Percentiles rank a stretch among this genome's conserved stretches.
Conservation (phyloP, 352 stramenopile species). For the Phytophthora pseudosyringae region DNA sequence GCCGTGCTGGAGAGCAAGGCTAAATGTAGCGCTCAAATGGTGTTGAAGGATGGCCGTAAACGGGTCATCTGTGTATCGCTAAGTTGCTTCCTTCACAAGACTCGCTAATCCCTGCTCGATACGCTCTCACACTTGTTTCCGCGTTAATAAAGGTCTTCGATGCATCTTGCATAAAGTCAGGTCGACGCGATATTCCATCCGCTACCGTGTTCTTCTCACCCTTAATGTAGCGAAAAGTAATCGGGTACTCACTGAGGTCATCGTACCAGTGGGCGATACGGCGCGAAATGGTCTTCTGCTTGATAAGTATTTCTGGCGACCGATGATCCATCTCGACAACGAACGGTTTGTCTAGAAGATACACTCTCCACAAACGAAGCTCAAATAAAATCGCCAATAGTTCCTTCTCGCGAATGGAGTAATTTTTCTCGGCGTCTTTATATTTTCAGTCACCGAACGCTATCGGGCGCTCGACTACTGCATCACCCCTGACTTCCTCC, state of each 20-base stretch:
- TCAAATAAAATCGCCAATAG: conserved; percentile 19
- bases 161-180: conserved; percentile 10
- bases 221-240: conserved; percentile 15
- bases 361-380: conserved; percentile 14
- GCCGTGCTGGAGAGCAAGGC: too few species aligned
- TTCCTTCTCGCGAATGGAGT: conserved; percentile 21
- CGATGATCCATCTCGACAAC: conserved; percentile 17
- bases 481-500: conserved; percentile 1
- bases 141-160: background rate
- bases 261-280: conserved; percentile 12
- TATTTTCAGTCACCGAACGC: conserved; percentile 23
- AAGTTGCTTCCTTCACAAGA: conserved; percentile 1
- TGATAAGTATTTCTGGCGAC: conserved; percentile 12
- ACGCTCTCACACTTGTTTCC: background rate
- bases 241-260: conserved; percentile 18
- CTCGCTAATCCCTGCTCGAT: background rate
- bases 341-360: conserved; percentile 13
- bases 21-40: too few species aligned
- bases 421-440: conserved; percentile 13
- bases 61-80: background rate
- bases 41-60: background rate
- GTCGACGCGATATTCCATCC: conserved; percentile 16
- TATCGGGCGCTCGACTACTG: conserved; percentile 3
- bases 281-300: too few species aligned
- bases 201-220: conserved; percentile 10